phyloP scores from a whole-genome alignment of 2,329 filamentous ascomycete genomes.

The Stemphylium lycopersici region DNA sequence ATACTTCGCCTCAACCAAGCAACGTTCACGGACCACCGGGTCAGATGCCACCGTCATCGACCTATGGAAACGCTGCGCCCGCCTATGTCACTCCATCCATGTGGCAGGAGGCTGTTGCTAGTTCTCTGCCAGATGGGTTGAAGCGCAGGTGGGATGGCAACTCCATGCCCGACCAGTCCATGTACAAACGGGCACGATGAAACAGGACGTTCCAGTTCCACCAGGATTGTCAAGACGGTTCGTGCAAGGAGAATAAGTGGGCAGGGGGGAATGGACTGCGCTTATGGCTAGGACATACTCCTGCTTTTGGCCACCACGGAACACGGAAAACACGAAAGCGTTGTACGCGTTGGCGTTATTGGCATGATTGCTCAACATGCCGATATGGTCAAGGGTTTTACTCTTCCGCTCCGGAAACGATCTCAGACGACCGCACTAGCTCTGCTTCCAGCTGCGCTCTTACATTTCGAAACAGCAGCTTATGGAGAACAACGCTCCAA shows the following conservation, averaged over 20 bases:
- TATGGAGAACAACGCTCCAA: not conserved
- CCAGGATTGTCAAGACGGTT: not conserved
- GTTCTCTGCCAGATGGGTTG: constrained; percentile 48
- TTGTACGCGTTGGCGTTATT: not conserved
- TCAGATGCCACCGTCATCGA: constrained; percentile 44
- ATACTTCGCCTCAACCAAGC: constrained; percentile 44
- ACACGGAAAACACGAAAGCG: not conserved
- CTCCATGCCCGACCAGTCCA: constrained; percentile 45
- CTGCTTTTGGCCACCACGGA: not conserved
- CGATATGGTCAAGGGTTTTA: not conserved
- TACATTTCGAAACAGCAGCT: not conserved
- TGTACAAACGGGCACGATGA: constrained; percentile 49
- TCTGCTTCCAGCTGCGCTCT: not conserved
- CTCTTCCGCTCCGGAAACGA: not conserved
- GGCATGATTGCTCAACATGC: not conserved
- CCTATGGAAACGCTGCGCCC: constrained; percentile 39
- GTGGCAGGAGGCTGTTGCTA: constrained; percentile 59
- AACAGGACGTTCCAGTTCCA: not conserved
- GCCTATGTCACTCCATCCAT: constrained; percentile 56
- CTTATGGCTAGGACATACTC: not conserved
- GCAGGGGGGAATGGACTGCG: constrained; percentile 2
- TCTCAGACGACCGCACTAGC: not conserved
- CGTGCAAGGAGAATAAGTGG: not conserved
- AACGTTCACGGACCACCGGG: constrained; percentile 34
- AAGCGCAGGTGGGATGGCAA: constrained; percentile 56